Evolutionary conservation across 1,284 basidiomycete genomes (phyloP), one percentile per base, ranked within the genome.

Genomic region (Melampsora larici-populina): DNA sequence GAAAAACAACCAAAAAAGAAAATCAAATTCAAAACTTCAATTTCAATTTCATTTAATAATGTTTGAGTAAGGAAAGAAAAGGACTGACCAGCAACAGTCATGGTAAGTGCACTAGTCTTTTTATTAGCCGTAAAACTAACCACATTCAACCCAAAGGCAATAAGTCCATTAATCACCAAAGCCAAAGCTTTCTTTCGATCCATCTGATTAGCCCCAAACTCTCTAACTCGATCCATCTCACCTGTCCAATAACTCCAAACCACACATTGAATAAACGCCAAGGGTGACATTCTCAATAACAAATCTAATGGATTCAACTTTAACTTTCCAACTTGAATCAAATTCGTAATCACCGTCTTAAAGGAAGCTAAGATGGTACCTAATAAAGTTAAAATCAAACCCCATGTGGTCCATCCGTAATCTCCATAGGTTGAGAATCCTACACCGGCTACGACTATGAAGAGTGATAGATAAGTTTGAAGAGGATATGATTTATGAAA

Each of bases 41-140:
- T 11, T 4, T n/a, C 40, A 9, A 40, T n/a, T 21, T 7, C 9
- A 33, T 21, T 49, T n/a, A 60, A 24, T 36, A 29, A 31, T 24
- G 31, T n/a, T n/a, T n/a, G n/a, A n/a, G n/a, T n/a, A n/a, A n/a
- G 8, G 48, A 26, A 33, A 24, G 9, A 7, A 26, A 46, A 11
- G 29, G 48, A 64, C 88, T 78, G 78, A 92, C 91, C 91, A 74
- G 92, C 91, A 46, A 94, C 94, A 79, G 90, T 91, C 90, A 94
- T 94, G 67, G 90, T 90, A 79, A 94, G 83, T 17, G 92, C 89
- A 2, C 93, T 93, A 0, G 92, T 90, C 83, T 91, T 90, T 84
- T 91, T 91, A 85, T 96, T 97, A 31, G 94, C 92, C 63, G 91
- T 92, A 82, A 96, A 94, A 83, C 91, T 92, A 76, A 95, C 92